Base-by-base conservation (phyloP, 495 filamentous ascomycete species). In the Hapsidospora chrysogenum region DNA sequence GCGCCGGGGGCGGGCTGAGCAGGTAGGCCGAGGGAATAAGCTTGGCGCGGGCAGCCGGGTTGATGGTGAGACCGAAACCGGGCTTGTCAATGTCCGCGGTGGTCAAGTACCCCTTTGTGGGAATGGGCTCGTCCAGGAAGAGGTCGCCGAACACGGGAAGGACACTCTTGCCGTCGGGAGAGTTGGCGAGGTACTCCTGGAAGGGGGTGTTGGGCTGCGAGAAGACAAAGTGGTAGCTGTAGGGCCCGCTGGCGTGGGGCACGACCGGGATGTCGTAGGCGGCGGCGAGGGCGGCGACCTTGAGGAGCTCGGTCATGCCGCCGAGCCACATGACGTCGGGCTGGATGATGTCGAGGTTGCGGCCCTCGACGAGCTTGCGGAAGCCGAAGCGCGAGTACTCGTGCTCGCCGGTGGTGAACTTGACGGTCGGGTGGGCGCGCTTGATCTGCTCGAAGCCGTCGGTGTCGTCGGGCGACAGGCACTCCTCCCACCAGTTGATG, bases 401-500 rank as follows among this genome's bases (percentile, higher is more conserved):
- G 61, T 94, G 85, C 60, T 94, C 85, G 35, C 85, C 85, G 17
- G 85, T 92, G 20, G 85, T 93, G 61, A 93, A 92, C 54, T 86
- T 87, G 51, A 86, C 58, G n/a, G 75, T 78, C 1, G 85, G 85
- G 47, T 92, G 81, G 3, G 85, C 85, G 28, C 74, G 71, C 62
- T 94, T 94, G 56, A 94, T 70, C 48, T 80, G 72, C 31, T 75
- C 76, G 46, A 86, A 87, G 33, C 85, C 85, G 41, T 92, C 85
- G 38, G 80, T 80, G 58, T 94, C 85, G 54, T 93, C 85, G 2
- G 85, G 85, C 20, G 70, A 76, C 29, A 93, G 63, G 40, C 83
- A 89, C 58, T 93, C 85, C 63, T 94, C 85, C 82, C 82, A 93
- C 85, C 85, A 93, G 61, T 92, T 79, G 51, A 93, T 87, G 56